Conservation (phyloP, 768 basidiomycete genomes). For the Pleurotus djamor region DNA sequence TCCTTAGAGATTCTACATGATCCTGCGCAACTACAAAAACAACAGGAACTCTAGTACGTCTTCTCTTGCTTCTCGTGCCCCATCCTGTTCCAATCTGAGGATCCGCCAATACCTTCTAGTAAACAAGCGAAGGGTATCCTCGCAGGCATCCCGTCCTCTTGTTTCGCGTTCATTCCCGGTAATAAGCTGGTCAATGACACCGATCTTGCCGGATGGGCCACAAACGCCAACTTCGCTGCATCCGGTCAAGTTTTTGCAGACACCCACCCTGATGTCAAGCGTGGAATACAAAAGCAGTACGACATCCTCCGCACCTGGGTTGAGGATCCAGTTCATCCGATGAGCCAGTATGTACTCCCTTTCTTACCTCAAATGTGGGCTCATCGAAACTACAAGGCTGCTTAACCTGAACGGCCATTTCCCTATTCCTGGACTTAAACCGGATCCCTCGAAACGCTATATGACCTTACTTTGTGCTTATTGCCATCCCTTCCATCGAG, state of each 20-base stretch:
- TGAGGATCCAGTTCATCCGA: conserved; percentile 8
- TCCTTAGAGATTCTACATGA: conserved; percentile 7
- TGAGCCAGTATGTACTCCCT: neutral
- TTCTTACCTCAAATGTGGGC: neutral
- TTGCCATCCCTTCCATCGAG: conserved; percentile 13
- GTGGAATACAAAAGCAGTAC: conserved; percentile 9
- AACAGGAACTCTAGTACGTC: conserved; percentile 8
- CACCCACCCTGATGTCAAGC: conserved; percentile 6
- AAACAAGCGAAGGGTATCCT: conserved; percentile 6
- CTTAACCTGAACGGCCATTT: conserved; percentile 7
- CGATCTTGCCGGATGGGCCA: neutral
- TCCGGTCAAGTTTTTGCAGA: neutral
- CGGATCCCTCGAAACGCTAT: conserved; percentile 10
- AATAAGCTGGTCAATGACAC: neutral
- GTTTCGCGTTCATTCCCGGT: conserved; percentile 10
- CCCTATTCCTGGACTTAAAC: neutral
- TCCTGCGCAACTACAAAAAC: neutral
- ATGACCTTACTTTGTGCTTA: conserved; percentile 14
- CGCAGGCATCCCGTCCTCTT: conserved; percentile 8
- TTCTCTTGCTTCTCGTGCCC: neutral
- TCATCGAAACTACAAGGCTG: conserved; percentile 1
- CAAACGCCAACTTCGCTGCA: neutral
- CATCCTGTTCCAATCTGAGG: neutral
- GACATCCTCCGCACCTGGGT: conserved; percentile 8
- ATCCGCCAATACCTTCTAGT: neutral